phyloP scores from a whole-genome alignment of 352 stramenopile species.

The Pythium rishiriense region DNA sequence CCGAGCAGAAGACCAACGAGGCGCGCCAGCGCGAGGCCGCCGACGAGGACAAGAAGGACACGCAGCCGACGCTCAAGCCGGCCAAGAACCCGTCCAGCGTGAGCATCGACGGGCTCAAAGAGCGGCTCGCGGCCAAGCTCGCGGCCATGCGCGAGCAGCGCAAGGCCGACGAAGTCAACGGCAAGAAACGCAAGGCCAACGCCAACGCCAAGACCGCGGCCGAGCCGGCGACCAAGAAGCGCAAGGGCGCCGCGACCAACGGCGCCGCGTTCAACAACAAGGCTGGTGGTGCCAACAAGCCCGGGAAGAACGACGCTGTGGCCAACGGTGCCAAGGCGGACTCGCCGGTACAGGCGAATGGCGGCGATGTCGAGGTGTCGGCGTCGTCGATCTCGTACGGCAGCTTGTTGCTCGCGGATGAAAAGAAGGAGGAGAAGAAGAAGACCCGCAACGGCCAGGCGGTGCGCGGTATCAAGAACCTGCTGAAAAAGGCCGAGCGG shows the following conservation, averaged over 20 bases:
- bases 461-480: slow-evolving; percentile 71
- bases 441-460: slow-evolving; percentile 77
- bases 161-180: slow-evolving; percentile 60
- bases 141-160: slow-evolving; percentile 73
- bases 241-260: slow-evolving; percentile 41
- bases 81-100: slow-evolving; percentile 41
- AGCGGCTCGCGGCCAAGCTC: slow-evolving; percentile 69
- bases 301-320: slow-evolving; percentile 26
- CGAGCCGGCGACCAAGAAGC: slow-evolving; percentile 57
- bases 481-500: slow-evolving; percentile 78
- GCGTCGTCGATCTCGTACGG: slow-evolving; percentile 68
- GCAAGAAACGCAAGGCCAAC: slow-evolving; percentile 53
- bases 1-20: slow-evolving; percentile 65
- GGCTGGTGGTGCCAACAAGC: slow-evolving; percentile 12
- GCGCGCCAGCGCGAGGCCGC: slow-evolving; percentile 47
- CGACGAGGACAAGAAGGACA: slow-evolving; percentile 49
- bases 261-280: slow-evolving; percentile 42
- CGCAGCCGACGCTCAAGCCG: slow-evolving; percentile 30
- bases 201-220: slow-evolving; percentile 24
- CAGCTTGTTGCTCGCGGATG: slow-evolving; percentile 62
- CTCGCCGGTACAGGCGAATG: slow-evolving; percentile 13
- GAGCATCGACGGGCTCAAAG: slow-evolving; percentile 62
- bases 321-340: slow-evolving; percentile 27
- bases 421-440: slow-evolving; percentile 48
- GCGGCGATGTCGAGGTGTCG: slow-evolving; percentile 26